phyloP scores from a whole-genome alignment of 2,329 filamentous ascomycete species.

The Orbilia ellipsospora region DNA sequence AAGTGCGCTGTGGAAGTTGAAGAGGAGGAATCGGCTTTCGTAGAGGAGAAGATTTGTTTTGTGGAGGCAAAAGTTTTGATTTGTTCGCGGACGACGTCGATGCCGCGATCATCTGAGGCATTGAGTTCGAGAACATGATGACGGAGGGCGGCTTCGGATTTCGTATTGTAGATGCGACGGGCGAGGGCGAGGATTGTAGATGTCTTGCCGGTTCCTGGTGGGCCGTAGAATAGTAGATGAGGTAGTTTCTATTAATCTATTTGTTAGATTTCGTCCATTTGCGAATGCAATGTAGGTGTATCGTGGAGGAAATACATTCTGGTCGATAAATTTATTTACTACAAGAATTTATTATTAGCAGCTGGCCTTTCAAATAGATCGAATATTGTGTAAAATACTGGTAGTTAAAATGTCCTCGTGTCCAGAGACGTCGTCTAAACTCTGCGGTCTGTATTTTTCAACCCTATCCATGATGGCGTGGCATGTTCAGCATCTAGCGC shows the following conservation, averaged over 20 bases:
- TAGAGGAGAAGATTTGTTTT: constrained; percentile 87
- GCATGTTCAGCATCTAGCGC: neutral
- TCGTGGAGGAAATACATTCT: constrained; percentile 70
- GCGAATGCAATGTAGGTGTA: too few relatives aligned
- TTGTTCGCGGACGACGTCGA: constrained; percentile 97
- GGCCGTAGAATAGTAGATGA: constrained; percentile 95
- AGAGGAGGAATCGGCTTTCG: constrained; percentile 64
- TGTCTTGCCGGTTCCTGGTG: constrained; percentile 96
- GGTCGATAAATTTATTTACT: constrained; percentile 94
- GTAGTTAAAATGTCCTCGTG: constrained; percentile 97
- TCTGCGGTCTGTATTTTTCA: constrained; percentile 93
- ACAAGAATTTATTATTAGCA: constrained; percentile 1
- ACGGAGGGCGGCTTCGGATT: constrained; percentile 78
- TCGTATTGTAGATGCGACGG: constrained; percentile 85
- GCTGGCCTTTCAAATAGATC: neutral
- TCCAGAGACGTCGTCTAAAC: constrained; percentile 90
- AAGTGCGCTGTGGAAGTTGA: constrained; percentile 68
- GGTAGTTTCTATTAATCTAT: constrained; percentile 73
- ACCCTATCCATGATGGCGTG: constrained; percentile 71
- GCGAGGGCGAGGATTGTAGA: constrained; percentile 95
- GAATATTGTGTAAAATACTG: constrained; percentile 62
- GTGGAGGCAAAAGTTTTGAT: constrained; percentile 99
- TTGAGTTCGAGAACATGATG: constrained; percentile 99
- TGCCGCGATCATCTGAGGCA: constrained; percentile 95
- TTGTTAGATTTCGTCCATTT: constrained; percentile 9